These are phyloP conservation scores for Magnolia kwangsiensis DNA, from an alignment of 164 flowering plant species.

Conservation along the genomic window DNA sequence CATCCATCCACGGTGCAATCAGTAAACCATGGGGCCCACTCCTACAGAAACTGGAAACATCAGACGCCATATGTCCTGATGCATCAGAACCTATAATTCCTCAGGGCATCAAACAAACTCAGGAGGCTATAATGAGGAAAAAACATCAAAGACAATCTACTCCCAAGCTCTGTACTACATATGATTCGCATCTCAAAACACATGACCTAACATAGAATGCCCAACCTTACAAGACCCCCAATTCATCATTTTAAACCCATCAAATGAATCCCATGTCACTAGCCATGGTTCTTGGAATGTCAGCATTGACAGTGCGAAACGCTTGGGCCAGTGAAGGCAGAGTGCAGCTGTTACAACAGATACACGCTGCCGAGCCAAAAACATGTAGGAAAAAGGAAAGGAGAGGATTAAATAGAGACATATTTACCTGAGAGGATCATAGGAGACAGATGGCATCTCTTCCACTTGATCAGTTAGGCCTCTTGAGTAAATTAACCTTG, in stretches of 20 bases:
- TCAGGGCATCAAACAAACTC: not conserved
- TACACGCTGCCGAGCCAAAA: not conserved
- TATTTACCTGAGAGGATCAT: not conserved
- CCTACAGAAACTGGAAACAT: too few species aligned
- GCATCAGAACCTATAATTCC: not conserved
- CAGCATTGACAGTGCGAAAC: not conserved
- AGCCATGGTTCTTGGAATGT: constrained; percentile 4
- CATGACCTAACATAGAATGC: constrained; percentile 2
- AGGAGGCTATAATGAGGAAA: not conserved
- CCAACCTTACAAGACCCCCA: constrained; percentile 7
- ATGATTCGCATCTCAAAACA: constrained; percentile 4
- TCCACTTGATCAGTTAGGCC: not conserved
- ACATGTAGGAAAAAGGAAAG: not conserved
- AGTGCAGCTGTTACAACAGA: not conserved
- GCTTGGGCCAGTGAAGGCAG: not conserved
- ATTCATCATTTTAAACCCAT: not conserved
- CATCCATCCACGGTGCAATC: too few species aligned
- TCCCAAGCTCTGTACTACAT: not conserved
- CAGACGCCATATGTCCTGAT: not conserved
- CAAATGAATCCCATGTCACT: not conserved
- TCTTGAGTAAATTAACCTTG: not conserved
- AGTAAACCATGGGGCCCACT: too few species aligned
- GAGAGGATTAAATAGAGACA: not conserved
- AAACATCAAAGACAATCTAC: not conserved
- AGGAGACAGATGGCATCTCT: not conserved